Conservation (phyloP, 345 rosid species). For the Gossypium ekmanianum region DNA sequence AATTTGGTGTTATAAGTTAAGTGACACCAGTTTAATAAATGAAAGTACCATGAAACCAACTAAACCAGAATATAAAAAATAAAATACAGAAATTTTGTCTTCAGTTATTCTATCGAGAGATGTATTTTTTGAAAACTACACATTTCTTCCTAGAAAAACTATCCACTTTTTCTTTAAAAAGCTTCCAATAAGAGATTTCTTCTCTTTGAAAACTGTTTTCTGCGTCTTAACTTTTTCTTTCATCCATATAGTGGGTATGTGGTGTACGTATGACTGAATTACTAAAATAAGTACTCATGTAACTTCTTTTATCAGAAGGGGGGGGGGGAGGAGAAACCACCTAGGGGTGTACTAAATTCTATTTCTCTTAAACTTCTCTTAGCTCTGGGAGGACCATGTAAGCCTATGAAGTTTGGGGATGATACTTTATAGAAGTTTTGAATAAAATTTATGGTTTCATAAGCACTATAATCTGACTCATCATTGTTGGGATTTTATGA, state of each 20-base stretch:
- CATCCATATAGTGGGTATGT: background rate
- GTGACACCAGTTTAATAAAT: background rate
- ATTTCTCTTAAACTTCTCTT: background rate
- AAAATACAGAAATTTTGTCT: background rate
- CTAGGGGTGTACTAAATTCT: background rate
- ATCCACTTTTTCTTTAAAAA: background rate
- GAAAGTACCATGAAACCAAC: background rate
- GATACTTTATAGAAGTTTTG: background rate
- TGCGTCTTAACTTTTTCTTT: background rate
- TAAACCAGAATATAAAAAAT: background rate
- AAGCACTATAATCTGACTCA: background rate
- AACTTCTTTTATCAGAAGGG: background rate
- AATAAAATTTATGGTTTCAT: background rate
- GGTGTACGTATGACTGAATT: background rate
- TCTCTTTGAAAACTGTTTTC: background rate
- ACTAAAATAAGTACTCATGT: background rate
- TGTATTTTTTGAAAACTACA: background rate
- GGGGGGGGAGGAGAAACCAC: background rate
- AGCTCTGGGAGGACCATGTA: background rate
- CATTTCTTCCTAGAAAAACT: background rate
- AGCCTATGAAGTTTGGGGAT: background rate
- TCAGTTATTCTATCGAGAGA: background rate
- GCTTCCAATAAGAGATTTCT: background rate
- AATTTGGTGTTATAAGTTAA: background rate
- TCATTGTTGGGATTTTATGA: slow-evolving; percentile 6